Base-by-base conservation (phyloP, 495 filamentous ascomycete genomes). In the Polyplosphaeria fusca region DNA sequence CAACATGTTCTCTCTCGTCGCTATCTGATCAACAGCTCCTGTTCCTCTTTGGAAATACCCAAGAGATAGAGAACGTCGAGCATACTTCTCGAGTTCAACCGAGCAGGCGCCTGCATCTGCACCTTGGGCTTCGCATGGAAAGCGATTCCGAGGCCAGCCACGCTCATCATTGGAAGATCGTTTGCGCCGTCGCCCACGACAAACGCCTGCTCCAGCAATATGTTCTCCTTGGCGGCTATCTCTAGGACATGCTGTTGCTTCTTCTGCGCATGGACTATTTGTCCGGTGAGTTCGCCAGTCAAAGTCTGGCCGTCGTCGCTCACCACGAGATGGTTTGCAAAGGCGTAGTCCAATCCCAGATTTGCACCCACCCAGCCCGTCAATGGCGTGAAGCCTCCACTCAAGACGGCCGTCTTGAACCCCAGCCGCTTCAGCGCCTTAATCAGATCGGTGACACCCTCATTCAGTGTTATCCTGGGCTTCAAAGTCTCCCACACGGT, bases 101-200 rank as follows among this genome's bases (percentile, higher is more conserved):
- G 79, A 24, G 87, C 85, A 4, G 84, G 83, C 1, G 93, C 92
- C 42, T 88, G 84, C 67, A 86, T 79, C 75, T 98, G 93, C 52
- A 98, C 93, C 61, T 81, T 82, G 47, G 86, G 86, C 76, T 98
- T 98, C 22, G 93, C 93, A 70, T 91, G 88, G 81, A 90, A 95
- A 13, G 93, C 93, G 35, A 97, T 84, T 4, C 93, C 93, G 52
- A 96, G 71, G 4, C 92, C 93, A 16, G 93, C 92, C 44, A 82
- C 82, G 24, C 80, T 77, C 73, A 98, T 88, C 93, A 98, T 98
- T 38, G 86, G 77, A 32, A 98, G 75, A 65, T 98, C 93, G 65
- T 98, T 98, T 35, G 93, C 91, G 22, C 93, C 93, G 65, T 98
- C 93, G 12, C 93, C 93, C 0, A 96, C 85, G 9, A 89, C 87